Conservation (phyloP, 306 rosid genomes). For the Cicer cuneatum region DNA sequence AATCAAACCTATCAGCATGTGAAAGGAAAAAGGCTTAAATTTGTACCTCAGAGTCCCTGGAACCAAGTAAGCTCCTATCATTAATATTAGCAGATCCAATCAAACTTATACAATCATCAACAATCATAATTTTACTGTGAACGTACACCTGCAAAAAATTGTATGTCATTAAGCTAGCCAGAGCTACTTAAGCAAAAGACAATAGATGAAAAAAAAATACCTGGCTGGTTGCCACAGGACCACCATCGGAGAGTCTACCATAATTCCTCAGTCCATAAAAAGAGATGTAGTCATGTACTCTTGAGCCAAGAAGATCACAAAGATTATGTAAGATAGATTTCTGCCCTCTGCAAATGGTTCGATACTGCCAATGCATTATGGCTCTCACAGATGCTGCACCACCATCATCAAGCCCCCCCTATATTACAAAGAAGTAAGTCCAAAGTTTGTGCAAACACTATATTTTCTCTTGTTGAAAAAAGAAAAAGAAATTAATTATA, state of each 20-base stretch:
- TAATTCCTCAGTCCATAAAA: slow-evolving; percentile 90
- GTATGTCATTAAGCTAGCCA: slow-evolving; percentile 40
- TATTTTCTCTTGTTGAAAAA: slow-evolving; percentile 39
- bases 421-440: slow-evolving; percentile 48
- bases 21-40: slow-evolving; percentile 31
- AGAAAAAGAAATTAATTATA: slow-evolving; percentile 37
- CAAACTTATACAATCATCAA: slow-evolving; percentile 78
- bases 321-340: slow-evolving; percentile 84
- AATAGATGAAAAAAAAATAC: slow-evolving; percentile 50
- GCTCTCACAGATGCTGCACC: slow-evolving; percentile 99
- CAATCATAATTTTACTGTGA: slow-evolving; percentile 95
- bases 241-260: slow-evolving; percentile 82
- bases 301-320: slow-evolving; percentile 72
- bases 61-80: slow-evolving; percentile 95
- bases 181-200: slow-evolving; percentile 25
- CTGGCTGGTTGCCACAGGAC: slow-evolving; percentile 97
- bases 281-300: slow-evolving; percentile 83
- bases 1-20: slow-evolving; percentile 20
- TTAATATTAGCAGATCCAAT: slow-evolving; percentile 99
- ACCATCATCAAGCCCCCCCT: slow-evolving; percentile 99
- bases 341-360: slow-evolving; percentile 91
- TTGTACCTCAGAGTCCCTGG: slow-evolving; percentile 96
- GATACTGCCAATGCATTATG: slow-evolving; percentile 98
- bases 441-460: slow-evolving; percentile 31
- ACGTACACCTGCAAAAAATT: slow-evolving; percentile 76